These are phyloP conservation scores for Mollisia scopiformis DNA, from an alignment of 2,329 filamentous ascomycete species.

Conservation along the genomic window DNA sequence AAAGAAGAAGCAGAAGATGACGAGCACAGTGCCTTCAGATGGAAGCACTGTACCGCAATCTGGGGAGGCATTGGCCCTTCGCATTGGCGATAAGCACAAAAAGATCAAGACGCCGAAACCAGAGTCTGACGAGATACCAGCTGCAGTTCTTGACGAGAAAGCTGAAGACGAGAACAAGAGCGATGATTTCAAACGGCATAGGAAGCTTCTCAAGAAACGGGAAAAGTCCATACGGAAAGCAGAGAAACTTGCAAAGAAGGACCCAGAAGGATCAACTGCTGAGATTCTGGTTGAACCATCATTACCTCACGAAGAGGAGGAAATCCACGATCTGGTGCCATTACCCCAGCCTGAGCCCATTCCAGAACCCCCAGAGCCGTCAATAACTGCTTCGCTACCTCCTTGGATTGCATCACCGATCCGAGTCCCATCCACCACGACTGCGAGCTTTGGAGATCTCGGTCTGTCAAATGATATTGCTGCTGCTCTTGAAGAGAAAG, in stretches of 20 bases:
- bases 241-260: constrained; percentile 42
- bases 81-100: too few relatives aligned
- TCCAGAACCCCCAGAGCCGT: constrained; percentile 57
- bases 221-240: constrained; percentile 56
- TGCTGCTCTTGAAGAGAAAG: constrained; percentile 66
- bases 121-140: neutral
- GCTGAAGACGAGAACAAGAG: neutral
- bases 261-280: constrained; percentile 33
- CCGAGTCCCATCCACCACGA: constrained; percentile 64
- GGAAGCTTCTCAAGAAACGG: constrained; percentile 56
- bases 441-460: constrained; percentile 64
- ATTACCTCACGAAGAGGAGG: constrained; percentile 21
- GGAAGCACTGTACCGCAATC: too few relatives aligned
- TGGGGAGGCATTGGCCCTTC: too few relatives aligned
- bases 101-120: neutral
- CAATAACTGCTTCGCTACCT: constrained; percentile 79
- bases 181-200: constrained; percentile 34
- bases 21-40: too few relatives aligned
- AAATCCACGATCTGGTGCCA: constrained; percentile 75
- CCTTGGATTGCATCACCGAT: constrained; percentile 78
- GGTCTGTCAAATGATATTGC: constrained; percentile 64
- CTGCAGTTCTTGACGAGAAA: neutral
- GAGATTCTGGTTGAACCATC: constrained; percentile 36
- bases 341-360: constrained; percentile 76
- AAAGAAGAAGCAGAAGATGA: too few relatives aligned